A percentile compares a stretch with the other conserved stretches of the same genome.
Conservation (phyloP, 139 green algal genomes). For the Coelastrella sp. region DNA sequence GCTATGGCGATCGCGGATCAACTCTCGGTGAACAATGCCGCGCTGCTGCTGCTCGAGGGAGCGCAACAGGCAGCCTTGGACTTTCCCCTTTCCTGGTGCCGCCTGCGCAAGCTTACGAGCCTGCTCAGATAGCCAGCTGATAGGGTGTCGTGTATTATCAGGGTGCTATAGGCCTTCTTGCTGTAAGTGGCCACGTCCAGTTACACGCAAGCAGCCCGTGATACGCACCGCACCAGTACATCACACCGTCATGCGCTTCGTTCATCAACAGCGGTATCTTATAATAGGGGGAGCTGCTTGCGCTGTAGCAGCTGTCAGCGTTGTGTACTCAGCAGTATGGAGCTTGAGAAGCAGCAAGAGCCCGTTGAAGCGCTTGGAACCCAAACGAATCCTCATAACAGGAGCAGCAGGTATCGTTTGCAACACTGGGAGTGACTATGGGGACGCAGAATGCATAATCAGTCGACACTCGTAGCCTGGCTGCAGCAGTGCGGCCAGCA, state of each 20-base stretch:
- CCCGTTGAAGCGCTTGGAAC: background rate
- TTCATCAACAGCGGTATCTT: constrained; percentile 1
- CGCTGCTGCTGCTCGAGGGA: too few relatives aligned
- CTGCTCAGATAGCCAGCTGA: too few relatives aligned
- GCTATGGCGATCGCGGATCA: too few relatives aligned
- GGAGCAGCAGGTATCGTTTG: constrained; percentile 6
- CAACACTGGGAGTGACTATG: background rate
- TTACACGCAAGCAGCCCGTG: background rate
- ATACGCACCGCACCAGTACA: background rate
- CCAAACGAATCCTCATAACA: constrained; percentile 20
- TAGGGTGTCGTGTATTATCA: too few relatives aligned
- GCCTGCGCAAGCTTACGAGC: too few relatives aligned
- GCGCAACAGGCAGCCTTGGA: too few relatives aligned
- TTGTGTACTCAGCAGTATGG: constrained; percentile 27
- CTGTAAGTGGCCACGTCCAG: background rate
- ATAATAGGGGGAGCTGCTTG: constrained; percentile 11
- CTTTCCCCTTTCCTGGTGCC: too few relatives aligned
- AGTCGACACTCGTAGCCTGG: background rate
- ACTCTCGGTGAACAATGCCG: too few relatives aligned
- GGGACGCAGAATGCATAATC: background rate
- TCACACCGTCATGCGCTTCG: background rate
- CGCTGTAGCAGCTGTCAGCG: background rate
- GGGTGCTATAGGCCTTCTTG: too few relatives aligned
- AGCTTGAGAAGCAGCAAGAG: background rate
- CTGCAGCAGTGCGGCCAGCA: background rate